These are phyloP conservation scores for Sugiyamaella castrensis DNA, from an alignment of 1,139 yeast species.

Conservation along the genomic window DNA sequence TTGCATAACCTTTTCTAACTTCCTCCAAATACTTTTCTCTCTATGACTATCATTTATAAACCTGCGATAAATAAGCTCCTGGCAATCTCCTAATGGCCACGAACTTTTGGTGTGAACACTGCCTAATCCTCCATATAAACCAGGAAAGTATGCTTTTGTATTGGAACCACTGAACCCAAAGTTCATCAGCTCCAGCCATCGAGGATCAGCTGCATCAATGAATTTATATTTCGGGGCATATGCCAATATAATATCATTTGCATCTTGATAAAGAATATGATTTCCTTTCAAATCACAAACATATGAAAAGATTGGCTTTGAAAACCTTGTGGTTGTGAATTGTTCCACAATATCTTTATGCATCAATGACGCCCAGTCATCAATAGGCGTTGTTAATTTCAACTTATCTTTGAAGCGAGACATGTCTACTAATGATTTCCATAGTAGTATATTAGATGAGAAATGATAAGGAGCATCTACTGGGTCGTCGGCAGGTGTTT, in stretches of 20 bases:
- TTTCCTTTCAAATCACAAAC: conserved; percentile 11
- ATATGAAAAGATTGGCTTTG: conserved; percentile 6
- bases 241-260: conserved; percentile 9
- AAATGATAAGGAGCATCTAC: conserved; percentile 12
- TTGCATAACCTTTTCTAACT: conserved; percentile 7
- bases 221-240: conserved; percentile 1
- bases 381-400: not conserved
- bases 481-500: conserved; percentile 12
- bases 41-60: not conserved
- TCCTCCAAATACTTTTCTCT: conserved; percentile 6
- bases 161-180: conserved; percentile 8
- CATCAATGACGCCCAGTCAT: conserved; percentile 2
- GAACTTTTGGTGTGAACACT: conserved; percentile 11
- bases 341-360: conserved; percentile 1
- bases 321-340: not conserved
- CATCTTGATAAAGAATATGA: conserved; percentile 9
- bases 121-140: conserved; percentile 8
- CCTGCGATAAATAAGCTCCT: conserved; percentile 10
- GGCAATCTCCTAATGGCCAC: conserved; percentile 14
- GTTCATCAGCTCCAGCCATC: conserved; percentile 10
- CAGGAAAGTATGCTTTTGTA: conserved; percentile 6
- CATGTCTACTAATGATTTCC: conserved; percentile 1
- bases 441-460: conserved; percentile 10
- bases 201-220: not conserved
- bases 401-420: not conserved